A percentile compares a stretch with the other conserved stretches of the same genome.
Conservation (phyloP, 2,329 filamentous ascomycete genomes). For the Fusarium palustre region DNA sequence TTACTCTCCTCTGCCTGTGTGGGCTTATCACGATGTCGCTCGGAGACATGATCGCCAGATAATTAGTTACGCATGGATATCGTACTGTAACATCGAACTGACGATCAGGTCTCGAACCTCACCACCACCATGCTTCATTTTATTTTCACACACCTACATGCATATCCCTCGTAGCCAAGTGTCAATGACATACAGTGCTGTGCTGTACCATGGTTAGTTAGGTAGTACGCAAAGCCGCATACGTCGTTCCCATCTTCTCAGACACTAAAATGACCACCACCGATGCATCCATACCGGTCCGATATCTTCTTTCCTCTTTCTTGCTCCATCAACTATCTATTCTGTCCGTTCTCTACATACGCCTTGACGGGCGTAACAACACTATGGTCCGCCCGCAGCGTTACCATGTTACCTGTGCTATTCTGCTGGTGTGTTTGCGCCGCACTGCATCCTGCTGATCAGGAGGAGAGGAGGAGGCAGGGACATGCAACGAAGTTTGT, state of each 20-base stretch:
- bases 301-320: not conserved
- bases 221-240: constrained; percentile 9
- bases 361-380: constrained; percentile 25
- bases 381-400: constrained; percentile 32
- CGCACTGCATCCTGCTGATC: constrained; percentile 19
- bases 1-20: not conserved
- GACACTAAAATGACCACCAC: constrained; percentile 3
- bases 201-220: not conserved
- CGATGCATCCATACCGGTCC: constrained; percentile 5
- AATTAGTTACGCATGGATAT: constrained; percentile 16
- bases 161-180: not conserved
- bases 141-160: constrained; percentile 3
- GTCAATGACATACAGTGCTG: not conserved
- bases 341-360: constrained; percentile 8
- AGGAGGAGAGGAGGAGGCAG: constrained; percentile 4
- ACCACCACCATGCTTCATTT: constrained; percentile 21
- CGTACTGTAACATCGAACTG: constrained; percentile 26
- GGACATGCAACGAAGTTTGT: not conserved
- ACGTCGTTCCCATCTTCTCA: constrained; percentile 5
- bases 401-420: constrained; percentile 30
- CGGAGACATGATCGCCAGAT: constrained; percentile 21
- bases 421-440: constrained; percentile 32
- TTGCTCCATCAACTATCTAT: constrained; percentile 8
- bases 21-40: constrained; percentile 17
- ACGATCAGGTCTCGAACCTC: constrained; percentile 38